Base-by-base conservation (phyloP, 2,329 filamentous ascomycete species). In the Xylariaceae sp. region DNA sequence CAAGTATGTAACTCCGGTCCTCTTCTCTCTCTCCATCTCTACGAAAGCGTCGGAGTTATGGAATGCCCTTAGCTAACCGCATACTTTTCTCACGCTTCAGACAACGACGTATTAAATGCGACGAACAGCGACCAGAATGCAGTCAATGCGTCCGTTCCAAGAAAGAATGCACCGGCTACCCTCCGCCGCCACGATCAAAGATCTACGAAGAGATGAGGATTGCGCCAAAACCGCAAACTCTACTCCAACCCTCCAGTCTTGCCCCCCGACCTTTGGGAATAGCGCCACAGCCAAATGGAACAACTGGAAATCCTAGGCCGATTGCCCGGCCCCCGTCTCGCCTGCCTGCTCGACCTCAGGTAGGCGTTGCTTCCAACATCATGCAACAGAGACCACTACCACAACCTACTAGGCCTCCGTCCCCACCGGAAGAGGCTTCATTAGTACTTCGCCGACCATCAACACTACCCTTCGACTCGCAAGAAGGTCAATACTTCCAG, bases 51-150 rank as follows among this genome's bases (percentile, higher is more conserved):
- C 18, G 11, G 16, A 6, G 38, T 36, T 22, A 41, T 22, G 14
- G 31, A 7, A 7, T 42, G 5, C 52, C 16, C 42, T 7, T 39
- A 13, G 34, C 51, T 58, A 31, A 55, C 48, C 28, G 19, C 13
- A 6, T 48, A 56, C 42, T 5, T 11, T 34, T 52, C 36, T 16
- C 17, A 3, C n/a, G 11, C 17, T 16, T 19, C 60, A 86, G 82
- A 66, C 75, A 74, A 56, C 75, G 83, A 58, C 76, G 81, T 56
- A 84, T 87, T 56, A 87, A 87, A 66, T 87, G 84, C 65, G 84
- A 86, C 65, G 84, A 87, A 68, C 73, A 69, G 56, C 79, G 83
- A 49, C 84, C 84, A 7, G 71, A 75, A 28, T 86, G 84, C 65
- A 74, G 73, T 13, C 81, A 84, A 64, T 87, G 84, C 61, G 71